These are phyloP conservation scores for Backusella tarrabulga DNA, from an alignment of 192 early-diverging fungal genomes.

Conservation along the genomic window DNA sequence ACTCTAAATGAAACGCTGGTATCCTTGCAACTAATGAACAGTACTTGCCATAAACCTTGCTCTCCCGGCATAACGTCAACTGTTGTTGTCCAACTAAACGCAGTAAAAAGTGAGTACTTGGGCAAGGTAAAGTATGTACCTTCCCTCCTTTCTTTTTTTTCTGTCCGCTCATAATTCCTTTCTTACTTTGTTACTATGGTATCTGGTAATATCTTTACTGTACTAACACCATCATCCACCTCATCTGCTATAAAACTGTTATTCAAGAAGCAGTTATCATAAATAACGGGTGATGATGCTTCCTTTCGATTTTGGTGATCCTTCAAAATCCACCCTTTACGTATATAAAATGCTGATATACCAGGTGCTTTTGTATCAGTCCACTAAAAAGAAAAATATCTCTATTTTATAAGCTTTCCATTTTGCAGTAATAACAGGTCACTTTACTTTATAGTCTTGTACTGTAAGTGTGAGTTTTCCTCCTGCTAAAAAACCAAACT, in stretches of 20 bases:
- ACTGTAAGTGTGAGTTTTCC: constrained; percentile 40
- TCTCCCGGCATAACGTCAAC: not conserved
- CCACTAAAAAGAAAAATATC: constrained; percentile 17
- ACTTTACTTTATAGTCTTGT: constrained; percentile 31
- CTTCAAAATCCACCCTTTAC: constrained; percentile 21
- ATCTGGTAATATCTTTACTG: constrained; percentile 22
- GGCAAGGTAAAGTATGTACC: not conserved
- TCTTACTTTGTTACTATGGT: not conserved
- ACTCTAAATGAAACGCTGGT: constrained; percentile 41
- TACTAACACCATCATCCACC: constrained; percentile 31
- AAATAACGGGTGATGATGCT: not conserved
- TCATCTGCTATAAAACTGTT: constrained; percentile 40
- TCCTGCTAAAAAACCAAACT: constrained; percentile 50
- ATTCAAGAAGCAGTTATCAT: constrained; percentile 42
- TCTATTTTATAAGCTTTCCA: not conserved
- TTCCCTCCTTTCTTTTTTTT: not conserved
- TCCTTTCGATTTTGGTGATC: constrained; percentile 18
- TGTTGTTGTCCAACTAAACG: not conserved
- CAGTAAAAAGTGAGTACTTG: no score
- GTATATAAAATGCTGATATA: constrained; percentile 32
- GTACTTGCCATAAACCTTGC: constrained; percentile 44
- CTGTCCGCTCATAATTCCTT: no score
- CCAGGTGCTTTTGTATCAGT: constrained; percentile 17
- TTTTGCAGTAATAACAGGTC: not conserved
- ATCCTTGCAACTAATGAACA: constrained; percentile 47